Evolutionary conservation across 2,329 filamentous ascomycete genomes (phyloP), one percentile per base, ranked within the genome.

Genomic region (Kalaharituber pfeilii): DNA sequence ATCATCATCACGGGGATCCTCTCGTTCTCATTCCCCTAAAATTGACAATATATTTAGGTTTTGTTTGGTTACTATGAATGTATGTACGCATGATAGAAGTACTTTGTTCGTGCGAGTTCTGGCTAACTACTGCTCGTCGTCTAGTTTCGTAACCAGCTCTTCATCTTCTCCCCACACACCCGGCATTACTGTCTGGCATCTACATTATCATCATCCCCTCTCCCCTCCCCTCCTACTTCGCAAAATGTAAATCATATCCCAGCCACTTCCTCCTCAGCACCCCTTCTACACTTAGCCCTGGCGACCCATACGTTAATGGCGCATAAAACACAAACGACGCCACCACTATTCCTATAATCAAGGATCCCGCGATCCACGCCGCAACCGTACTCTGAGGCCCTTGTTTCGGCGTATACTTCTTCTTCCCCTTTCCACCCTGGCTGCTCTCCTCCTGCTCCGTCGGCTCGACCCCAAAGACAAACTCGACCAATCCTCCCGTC

Each of bases 161-260:
- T n/a, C n/a, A n/a, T n/a, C n/a, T n/a, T n/a, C n/a, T n/a, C n/a
- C n/a, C n/a, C n/a, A n/a, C n/a, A n/a, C n/a, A n/a, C n/a, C n/a
- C n/a, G n/a, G n/a, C n/a, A n/a, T n/a, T n/a, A n/a, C n/a, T n/a
- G n/a, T n/a, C n/a, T n/a, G n/a, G n/a, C n/a, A 18, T 39, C 33
- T 18, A 39, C 2, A 39, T 13, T 18, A 39, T 33, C 33, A 8
- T 47, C 42, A 47, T 3, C 42, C 4, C 42, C 42, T 2, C 11
- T 45, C 42, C 42, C 20, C 42, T 22, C 42, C 24, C 5, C 42
- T 22, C 42, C 72, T 83, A 98, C 78, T 98, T 98, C 56, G 91
- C 91, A 73, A 98, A 98, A 72, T 98, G 91, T 67, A 98, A 75
- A 68, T 98, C 91, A 68, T 96, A 98, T 60, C 85, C 84, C 61